A percentile compares a stretch with the other conserved stretches of the same genome.
phyloP scores from a whole-genome alignment of 2,329 filamentous ascomycete species.

The Graphilbum sp. region DNA sequence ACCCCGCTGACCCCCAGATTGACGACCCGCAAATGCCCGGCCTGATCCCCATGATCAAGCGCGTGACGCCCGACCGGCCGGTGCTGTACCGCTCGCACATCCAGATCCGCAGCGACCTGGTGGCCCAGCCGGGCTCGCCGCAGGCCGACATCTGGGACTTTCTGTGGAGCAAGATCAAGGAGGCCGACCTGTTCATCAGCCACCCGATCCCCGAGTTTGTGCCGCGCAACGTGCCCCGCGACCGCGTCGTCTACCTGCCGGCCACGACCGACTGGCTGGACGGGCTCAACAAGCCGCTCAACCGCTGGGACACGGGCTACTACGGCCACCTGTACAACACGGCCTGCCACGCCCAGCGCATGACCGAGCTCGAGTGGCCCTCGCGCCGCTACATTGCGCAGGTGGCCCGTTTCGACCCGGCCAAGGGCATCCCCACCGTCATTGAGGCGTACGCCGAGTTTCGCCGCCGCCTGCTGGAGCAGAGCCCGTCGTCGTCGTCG shows the following conservation, averaged over 20 bases:
- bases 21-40: slow-evolving; percentile 78
- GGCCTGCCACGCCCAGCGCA: slow-evolving; percentile 40
- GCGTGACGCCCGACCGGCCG: slow-evolving; percentile 52
- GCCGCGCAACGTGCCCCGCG: slow-evolving; percentile 44
- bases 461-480: no score
- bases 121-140: slow-evolving; percentile 43
- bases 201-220: slow-evolving; percentile 67
- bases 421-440: slow-evolving; percentile 67
- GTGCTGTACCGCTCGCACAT: slow-evolving; percentile 74
- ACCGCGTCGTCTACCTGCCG: slow-evolving; percentile 59
- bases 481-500: no score
- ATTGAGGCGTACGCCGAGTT: slow-evolving; percentile 63
- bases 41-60: slow-evolving; percentile 60
- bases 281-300: slow-evolving; percentile 61
- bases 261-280: slow-evolving; percentile 77
- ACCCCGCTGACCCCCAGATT: slow-evolving; percentile 34
- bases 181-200: slow-evolving; percentile 64
- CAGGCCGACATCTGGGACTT: slow-evolving; percentile 62
- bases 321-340: slow-evolving; percentile 60
- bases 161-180: slow-evolving; percentile 55
- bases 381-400: slow-evolving; percentile 60
- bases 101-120: slow-evolving; percentile 61
- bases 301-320: slow-evolving; percentile 53
- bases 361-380: slow-evolving; percentile 42
- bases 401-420: slow-evolving; percentile 67